Conservation (phyloP, 768 basidiomycete species). For the Rhizopogon vesiculosus region DNA sequence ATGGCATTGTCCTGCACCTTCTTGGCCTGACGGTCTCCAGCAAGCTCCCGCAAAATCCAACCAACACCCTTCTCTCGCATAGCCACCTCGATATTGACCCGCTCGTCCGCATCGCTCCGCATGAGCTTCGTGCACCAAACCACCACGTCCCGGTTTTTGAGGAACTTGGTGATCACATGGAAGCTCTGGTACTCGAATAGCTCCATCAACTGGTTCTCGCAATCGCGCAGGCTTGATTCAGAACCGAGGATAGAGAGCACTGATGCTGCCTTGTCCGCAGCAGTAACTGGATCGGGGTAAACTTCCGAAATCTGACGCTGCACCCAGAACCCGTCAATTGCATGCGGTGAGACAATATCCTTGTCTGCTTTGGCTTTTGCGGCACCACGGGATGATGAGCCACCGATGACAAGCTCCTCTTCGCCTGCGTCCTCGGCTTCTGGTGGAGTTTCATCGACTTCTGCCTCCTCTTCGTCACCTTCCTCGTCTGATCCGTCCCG, state of each 20-base stretch:
- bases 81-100: constrained; percentile 91
- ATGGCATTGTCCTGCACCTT: constrained; percentile 53
- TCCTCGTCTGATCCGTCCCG: constrained; percentile 78
- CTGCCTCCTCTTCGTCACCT: constrained; percentile 54
- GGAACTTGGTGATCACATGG: constrained; percentile 82
- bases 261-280: constrained; percentile 82
- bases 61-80: constrained; percentile 98
- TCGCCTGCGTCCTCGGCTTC: constrained; percentile 45
- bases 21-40: constrained; percentile 73
- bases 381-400: constrained; percentile 40
- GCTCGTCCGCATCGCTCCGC: constrained; percentile 82
- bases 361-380: constrained; percentile 58
- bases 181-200: constrained; percentile 92
- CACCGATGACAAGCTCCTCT: constrained; percentile 79
- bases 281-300: constrained; percentile 92
- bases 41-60: constrained; percentile 89
- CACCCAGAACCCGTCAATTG: constrained; percentile 97
- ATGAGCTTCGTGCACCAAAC: constrained; percentile 98
- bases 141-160: constrained; percentile 93
- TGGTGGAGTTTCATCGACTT: constrained; percentile 31
- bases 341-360: constrained; percentile 82
- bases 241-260: constrained; percentile 85
- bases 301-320: constrained; percentile 89
- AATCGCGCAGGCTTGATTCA: constrained; percentile 84
- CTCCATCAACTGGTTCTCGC: constrained; percentile 95